Conservation (phyloP, 371 early-diverging fungal species). For the Rhizopus sp. region DNA sequence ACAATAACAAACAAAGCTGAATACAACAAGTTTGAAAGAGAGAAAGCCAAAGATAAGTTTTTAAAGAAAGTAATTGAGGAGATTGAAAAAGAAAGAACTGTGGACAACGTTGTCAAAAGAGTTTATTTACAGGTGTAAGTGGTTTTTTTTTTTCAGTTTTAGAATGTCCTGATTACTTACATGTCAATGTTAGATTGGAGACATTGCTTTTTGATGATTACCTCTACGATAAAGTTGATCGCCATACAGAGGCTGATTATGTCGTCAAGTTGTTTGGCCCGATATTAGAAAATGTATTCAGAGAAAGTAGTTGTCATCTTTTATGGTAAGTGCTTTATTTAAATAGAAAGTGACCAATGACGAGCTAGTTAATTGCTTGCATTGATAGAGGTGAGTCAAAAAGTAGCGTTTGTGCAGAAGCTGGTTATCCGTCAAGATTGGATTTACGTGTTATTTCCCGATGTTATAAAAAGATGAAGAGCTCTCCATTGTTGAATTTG, state of each 20-base stretch:
- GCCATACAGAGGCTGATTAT: slow-evolving; percentile 3
- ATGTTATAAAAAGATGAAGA: neutral
- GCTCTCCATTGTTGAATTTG: neutral
- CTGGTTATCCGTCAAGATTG: slow-evolving; percentile 6
- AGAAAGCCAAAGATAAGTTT: no score
- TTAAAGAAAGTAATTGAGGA: slow-evolving; percentile 3
- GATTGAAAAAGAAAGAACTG: neutral
- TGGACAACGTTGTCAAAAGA: slow-evolving; percentile 1
- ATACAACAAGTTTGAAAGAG: no score
- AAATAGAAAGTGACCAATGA: slow-evolving; percentile 4
- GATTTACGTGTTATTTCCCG: slow-evolving; percentile 4
- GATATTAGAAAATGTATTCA: slow-evolving; percentile 10
- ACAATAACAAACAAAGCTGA: no score
- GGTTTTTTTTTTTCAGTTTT: neutral
- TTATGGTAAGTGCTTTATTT: slow-evolving; percentile 6
- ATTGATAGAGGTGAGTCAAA: slow-evolving; percentile 6
- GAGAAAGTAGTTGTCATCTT: slow-evolving; percentile 3
- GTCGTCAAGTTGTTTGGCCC: slow-evolving; percentile 6
- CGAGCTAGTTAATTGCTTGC: slow-evolving; percentile 3
- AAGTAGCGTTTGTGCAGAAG: slow-evolving; percentile 6
- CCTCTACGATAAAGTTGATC: neutral
- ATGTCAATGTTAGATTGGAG: slow-evolving; percentile 1
- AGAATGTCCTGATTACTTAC: slow-evolving; percentile 4
- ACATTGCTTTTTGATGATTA: slow-evolving; percentile 1
- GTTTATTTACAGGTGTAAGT: slow-evolving; percentile 5